A percentile compares a stretch with the other conserved stretches of the same genome.
Evolutionary conservation across 805 yeast genomes (phyloP).

Genomic region (Wickerhamiella alocasiicola): DNA sequence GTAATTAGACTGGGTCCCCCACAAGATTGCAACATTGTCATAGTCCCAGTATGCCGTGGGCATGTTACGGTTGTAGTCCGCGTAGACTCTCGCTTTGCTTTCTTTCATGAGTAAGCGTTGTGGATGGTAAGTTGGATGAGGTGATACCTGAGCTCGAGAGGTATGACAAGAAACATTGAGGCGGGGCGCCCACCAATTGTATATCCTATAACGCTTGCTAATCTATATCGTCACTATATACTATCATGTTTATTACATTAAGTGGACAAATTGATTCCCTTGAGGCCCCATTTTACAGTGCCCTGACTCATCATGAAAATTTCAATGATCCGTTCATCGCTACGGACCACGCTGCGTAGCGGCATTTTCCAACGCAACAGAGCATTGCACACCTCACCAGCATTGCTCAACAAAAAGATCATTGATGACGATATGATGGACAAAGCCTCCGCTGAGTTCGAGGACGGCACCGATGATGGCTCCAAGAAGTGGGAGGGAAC

Average conservation of each 20-base stretch:
- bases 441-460: slow-evolving; percentile 64
- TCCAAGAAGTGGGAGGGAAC: slow-evolving; percentile 41
- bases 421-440: slow-evolving; percentile 70
- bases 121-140: too few relatives aligned
- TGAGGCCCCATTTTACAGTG: too few relatives aligned
- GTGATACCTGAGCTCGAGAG: too few relatives aligned
- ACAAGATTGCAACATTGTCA: slow-evolving; percentile 54
- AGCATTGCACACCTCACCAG: background rate
- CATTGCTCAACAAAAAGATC: background rate
- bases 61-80: slow-evolving; percentile 63
- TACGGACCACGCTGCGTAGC: background rate
- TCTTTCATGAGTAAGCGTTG: slow-evolving; percentile 17
- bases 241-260: too few relatives aligned
- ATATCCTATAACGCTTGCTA: too few relatives aligned
- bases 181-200: too few relatives aligned
- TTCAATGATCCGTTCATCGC: slow-evolving; percentile 5
- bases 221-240: too few relatives aligned
- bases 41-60: slow-evolving; percentile 82
- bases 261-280: too few relatives aligned
- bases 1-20: slow-evolving; percentile 79
- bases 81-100: slow-evolving; percentile 65
- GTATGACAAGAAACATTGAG: too few relatives aligned
- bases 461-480: slow-evolving; percentile 17
- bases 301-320: slow-evolving; percentile 7
- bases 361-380: background rate